Evolutionary conservation across 176 grass and related monocot species (phyloP).

Genomic region (Elaeis guineensis): DNA sequence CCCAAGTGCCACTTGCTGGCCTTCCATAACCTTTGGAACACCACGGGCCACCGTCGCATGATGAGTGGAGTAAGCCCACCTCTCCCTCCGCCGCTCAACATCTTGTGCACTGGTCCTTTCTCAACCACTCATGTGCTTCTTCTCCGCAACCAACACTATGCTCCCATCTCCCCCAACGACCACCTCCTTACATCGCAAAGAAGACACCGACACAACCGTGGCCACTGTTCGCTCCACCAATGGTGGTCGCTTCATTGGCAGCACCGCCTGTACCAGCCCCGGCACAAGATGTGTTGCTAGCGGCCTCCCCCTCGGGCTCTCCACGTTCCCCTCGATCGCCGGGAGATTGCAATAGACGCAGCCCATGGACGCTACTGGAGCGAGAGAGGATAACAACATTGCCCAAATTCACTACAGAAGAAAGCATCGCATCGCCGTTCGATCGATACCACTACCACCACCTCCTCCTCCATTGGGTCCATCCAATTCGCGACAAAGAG

Average conservation of each 20-base stretch:
- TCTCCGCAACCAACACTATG: constrained; percentile 30
- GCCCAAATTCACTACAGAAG: too few relatives aligned
- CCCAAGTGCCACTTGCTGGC: constrained; percentile 69
- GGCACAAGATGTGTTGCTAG: background rate
- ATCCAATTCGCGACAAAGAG: too few relatives aligned
- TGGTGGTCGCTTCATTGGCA: constrained; percentile 21
- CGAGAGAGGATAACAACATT: background rate
- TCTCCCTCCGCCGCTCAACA: constrained; percentile 27
- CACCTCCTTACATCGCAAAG: constrained; percentile 27
- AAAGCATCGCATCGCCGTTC: background rate
- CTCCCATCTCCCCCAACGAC: background rate
- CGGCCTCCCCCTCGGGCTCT: constrained; percentile 3
- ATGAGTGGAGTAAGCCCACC: constrained; percentile 35
- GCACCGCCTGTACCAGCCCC: background rate
- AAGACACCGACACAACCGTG: constrained; percentile 2
- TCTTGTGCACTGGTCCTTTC: constrained; percentile 4
- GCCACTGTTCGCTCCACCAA: background rate
- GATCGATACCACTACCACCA: background rate
- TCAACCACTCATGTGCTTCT: background rate
- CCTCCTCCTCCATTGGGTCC: too few relatives aligned
- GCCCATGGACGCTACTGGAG: constrained; percentile 31
- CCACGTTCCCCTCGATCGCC: constrained; percentile 28
- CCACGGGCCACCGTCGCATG: constrained; percentile 29
- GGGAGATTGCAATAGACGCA: constrained; percentile 50
- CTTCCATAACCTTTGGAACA: constrained; percentile 56